Base-by-base conservation (phyloP, 345 rosid species). In the Populus euphratica region DNA sequence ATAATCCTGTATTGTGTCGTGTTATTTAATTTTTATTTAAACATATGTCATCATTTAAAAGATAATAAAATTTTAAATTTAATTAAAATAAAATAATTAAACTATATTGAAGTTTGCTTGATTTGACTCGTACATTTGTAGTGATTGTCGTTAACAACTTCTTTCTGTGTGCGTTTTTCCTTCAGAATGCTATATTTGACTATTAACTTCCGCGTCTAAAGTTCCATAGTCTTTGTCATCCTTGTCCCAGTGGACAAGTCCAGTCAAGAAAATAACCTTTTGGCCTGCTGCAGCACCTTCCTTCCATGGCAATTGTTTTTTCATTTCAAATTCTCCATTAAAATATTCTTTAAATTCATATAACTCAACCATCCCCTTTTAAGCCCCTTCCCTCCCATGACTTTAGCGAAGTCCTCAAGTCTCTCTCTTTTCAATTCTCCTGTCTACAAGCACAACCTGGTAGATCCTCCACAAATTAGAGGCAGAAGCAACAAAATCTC, bases 191-290 rank as follows among this genome's bases (percentile, higher is more conserved):
- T 50, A 17, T 6, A 6, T 61, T 75, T 71, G 80, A 84, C 74
- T 35, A 35, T 31, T 69, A 59, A 70, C 63, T 54, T 70, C 64
- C 72, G 83, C 63, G 63, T 64, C 68, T 66, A 71, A 80, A 69
- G 72, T 59, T 61, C 68, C 23, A 6, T n/a, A 39, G 79, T 68
- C 78, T 39, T 18, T 76, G 75, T 78, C 77, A 62, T 66, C 71
- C 21, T 18, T 74, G 74, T 5, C 39, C 52, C 71, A 50, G 68
- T 61, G 12, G 79, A 52, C 80, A 73, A 80, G 81, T 88, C 84
- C 27, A 59, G 86, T 83, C 87, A 85, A 85, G 62, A 76, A 69
- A 36, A 70, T 80, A 36, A 41, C 47, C 1, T 52, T 36, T 12
- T 8, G n/a, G 49, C 77, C 70, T n/a, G 36, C 79, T 61, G 64